Conservation (phyloP, 352 stramenopile genomes). For the Phytophthora gonapodyides region DNA sequence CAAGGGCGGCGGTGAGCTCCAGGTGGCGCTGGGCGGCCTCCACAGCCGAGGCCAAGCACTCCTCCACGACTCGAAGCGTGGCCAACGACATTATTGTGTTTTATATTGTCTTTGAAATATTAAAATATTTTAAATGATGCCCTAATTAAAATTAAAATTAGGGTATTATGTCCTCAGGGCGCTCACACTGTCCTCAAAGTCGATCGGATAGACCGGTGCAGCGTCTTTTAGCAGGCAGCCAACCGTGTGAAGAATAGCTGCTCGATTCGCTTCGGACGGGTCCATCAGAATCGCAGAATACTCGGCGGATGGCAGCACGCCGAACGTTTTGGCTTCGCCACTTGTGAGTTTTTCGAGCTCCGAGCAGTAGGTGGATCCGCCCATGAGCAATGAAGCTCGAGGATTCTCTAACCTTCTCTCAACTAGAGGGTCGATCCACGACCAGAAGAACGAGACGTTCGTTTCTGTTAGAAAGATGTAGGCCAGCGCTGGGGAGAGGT, state of each 20-base stretch:
- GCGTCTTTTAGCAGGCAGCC: neutral
- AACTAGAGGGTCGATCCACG: slow-evolving; percentile 27
- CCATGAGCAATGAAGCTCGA: neutral
- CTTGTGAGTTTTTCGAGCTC: slow-evolving; percentile 10
- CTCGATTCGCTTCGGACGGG: neutral
- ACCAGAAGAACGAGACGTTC: slow-evolving; percentile 26
- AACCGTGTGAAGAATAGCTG: slow-evolving; percentile 10
- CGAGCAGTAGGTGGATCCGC: slow-evolving; percentile 6
- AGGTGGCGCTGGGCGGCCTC: neutral
- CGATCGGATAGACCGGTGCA: slow-evolving; percentile 8
- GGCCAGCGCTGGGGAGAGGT: slow-evolving; percentile 14
- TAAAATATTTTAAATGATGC: no score
- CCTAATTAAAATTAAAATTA: no score
- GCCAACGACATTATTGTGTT: slow-evolving; percentile 1
- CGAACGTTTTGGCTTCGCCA: slow-evolving; percentile 3
- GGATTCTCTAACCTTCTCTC: neutral
- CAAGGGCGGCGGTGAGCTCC: neutral
- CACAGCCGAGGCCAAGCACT: neutral
- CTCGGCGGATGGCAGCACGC: neutral
- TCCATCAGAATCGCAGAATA: slow-evolving; percentile 8
- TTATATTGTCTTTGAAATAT: no score
- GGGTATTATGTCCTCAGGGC: neutral
- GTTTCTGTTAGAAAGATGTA: slow-evolving; percentile 15
- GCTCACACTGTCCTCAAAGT: slow-evolving; percentile 7
- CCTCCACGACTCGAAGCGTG: neutral